Percentiles rank a stretch among this genome's conserved stretches.
These are phyloP conservation scores for Neurospora tetrasperma DNA, from an alignment of 495 filamentous ascomycete species.

Conservation along the genomic window DNA sequence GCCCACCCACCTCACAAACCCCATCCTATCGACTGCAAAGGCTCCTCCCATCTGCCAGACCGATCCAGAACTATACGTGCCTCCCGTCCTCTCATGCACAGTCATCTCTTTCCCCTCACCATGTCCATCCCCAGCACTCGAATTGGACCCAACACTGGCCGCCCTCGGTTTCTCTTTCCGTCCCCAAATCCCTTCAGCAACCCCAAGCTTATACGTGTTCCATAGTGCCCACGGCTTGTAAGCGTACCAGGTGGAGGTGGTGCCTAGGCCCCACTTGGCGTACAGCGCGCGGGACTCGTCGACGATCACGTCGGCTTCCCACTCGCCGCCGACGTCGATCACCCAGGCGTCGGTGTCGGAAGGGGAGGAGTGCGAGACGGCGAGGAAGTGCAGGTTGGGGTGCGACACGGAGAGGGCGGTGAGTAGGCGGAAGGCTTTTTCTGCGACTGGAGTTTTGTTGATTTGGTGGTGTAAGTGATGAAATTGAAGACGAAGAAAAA, in stretches of 20 bases:
- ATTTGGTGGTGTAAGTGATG: neutral
- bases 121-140: neutral
- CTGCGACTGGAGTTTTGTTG: conserved; percentile 35
- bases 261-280: conserved; percentile 44
- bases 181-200: conserved; percentile 46
- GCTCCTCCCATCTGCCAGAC: conserved; percentile 49
- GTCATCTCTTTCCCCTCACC: neutral
- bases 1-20: conserved; percentile 38
- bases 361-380: conserved; percentile 45
- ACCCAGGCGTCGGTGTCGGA: conserved; percentile 45
- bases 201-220: conserved; percentile 36
- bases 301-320: conserved; percentile 42
- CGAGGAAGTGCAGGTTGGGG: conserved; percentile 43
- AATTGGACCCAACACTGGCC: conserved; percentile 15
- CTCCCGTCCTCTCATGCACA: neutral
- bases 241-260: conserved; percentile 41
- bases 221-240: conserved; percentile 34
- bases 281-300: conserved; percentile 43
- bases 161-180: conserved; percentile 30
- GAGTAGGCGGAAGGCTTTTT: conserved; percentile 45
- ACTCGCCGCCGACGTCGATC: conserved; percentile 39
- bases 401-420: conserved; percentile 34
- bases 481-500: neutral
- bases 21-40: conserved; percentile 43
- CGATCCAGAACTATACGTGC: conserved; percentile 7